Percentiles rank a stretch among this genome's conserved stretches.
Evolutionary conservation across 805 yeast species (phyloP).

Genomic region (Candida peoriensis): DNA sequence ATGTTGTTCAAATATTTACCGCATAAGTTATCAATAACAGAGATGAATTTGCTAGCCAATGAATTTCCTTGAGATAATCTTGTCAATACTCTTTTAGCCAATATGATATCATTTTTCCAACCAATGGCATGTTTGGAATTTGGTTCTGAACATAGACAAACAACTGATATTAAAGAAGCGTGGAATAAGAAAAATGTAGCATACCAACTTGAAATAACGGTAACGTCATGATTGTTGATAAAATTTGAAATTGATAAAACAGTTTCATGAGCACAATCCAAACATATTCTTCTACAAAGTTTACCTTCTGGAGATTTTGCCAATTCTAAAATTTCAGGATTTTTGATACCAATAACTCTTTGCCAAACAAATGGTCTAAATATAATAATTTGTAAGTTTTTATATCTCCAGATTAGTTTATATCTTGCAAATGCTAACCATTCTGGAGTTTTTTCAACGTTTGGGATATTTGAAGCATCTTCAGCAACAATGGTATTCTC

Average conservation of each 20-base stretch:
- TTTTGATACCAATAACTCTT: constrained; percentile 36
- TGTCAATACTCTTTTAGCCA: constrained; percentile 35
- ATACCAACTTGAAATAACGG: constrained; percentile 57
- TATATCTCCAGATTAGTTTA: constrained; percentile 54
- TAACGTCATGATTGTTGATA: constrained; percentile 28
- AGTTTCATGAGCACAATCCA: constrained; percentile 47
- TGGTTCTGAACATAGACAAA: constrained; percentile 48
- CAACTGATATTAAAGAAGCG: constrained; percentile 54
- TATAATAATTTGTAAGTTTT: constrained; percentile 48
- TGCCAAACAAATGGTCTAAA: constrained; percentile 56
- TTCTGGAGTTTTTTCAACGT: constrained; percentile 28
- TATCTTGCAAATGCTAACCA: constrained; percentile 53
- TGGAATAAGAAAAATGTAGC: constrained; percentile 60
- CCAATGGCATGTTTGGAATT: constrained; percentile 35
- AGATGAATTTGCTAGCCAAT: constrained; percentile 40
- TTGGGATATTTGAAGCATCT: constrained; percentile 19
- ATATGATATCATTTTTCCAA: constrained; percentile 41
- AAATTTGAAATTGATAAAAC: constrained; percentile 43
- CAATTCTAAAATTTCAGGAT: constrained; percentile 27
- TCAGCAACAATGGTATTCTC: constrained; percentile 33
- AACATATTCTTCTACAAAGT: constrained; percentile 45
- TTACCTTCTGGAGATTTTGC: constrained; percentile 39
- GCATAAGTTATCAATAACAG: constrained; percentile 40
- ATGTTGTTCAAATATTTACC: constrained; percentile 23
- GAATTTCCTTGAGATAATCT: constrained; percentile 37